A percentile compares a stretch with the other conserved stretches of the same genome.
Evolutionary conservation across 495 filamentous ascomycete species (phyloP).

Genomic region (Daldinia decipiens): DNA sequence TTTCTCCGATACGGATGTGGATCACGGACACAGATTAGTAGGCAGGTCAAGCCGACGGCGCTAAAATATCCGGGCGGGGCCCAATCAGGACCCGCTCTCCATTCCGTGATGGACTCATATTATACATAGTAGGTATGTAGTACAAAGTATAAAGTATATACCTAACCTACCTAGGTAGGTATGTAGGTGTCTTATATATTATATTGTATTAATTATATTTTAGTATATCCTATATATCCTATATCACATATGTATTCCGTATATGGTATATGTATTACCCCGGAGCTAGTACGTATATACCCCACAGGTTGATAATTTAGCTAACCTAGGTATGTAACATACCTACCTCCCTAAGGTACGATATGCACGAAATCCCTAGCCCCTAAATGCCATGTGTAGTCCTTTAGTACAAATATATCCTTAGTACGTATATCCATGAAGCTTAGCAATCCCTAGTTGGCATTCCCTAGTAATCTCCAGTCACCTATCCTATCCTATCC

Average conservation of each 20-base stretch:
- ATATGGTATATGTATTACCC: too few relatives aligned
- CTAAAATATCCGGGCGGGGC: slow-evolving; percentile 3
- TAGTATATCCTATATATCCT: too few relatives aligned
- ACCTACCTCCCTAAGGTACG: not conserved
- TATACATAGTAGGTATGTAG: not conserved
- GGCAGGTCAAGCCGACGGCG: slow-evolving; percentile 10
- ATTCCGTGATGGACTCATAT: not conserved
- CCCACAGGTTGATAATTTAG: too few relatives aligned
- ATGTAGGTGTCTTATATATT: too few relatives aligned
- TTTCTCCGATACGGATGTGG: slow-evolving; percentile 11
- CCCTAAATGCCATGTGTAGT: not conserved
- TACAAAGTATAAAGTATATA: too few relatives aligned
- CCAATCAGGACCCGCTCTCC: slow-evolving; percentile 2
- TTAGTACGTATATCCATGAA: not conserved
- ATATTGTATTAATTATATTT: too few relatives aligned
- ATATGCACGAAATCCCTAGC: not conserved
- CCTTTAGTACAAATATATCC: not conserved
- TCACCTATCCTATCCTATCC: slow-evolving; percentile 3
- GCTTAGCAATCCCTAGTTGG: not conserved
- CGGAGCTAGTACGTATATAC: not conserved
- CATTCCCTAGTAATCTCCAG: not conserved
- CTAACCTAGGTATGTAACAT: too few relatives aligned
- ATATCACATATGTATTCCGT: too few relatives aligned
- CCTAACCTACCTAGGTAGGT: too few relatives aligned
- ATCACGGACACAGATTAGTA: slow-evolving; percentile 1